These are phyloP conservation scores for Curvularia sp. DNA, from an alignment of 2,329 filamentous ascomycete species.

Conservation along the genomic window DNA sequence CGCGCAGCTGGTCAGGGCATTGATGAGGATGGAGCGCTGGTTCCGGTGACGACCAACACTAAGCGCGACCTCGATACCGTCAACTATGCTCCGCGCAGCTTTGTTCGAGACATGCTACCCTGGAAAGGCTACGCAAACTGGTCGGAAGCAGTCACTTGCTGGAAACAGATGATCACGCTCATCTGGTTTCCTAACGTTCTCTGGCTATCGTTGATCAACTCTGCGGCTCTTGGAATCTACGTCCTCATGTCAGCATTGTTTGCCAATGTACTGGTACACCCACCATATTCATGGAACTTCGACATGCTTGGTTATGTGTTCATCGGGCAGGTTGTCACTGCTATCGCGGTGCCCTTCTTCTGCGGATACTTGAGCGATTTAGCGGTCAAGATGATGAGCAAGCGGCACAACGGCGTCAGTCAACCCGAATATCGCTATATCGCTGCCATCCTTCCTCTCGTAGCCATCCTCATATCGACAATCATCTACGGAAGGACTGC, in stretches of 20 bases:
- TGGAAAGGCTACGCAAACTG: conserved; percentile 20
- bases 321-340: conserved; percentile 15
- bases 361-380: conserved; percentile 17
- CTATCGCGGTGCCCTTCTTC: conserved; percentile 19
- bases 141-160: conserved; percentile 17
- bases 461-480: conserved; percentile 15
- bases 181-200: conserved; percentile 24
- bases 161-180: conserved; percentile 22
- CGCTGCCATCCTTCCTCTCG: conserved; percentile 14
- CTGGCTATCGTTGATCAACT: conserved; percentile 15
- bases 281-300: conserved; percentile 20
- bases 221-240: conserved; percentile 19
- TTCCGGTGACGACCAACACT: conserved; percentile 18
- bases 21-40: conserved; percentile 16
- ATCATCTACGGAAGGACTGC: conserved; percentile 19
- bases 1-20: conserved; percentile 17
- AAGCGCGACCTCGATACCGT: conserved; percentile 13
- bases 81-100: conserved; percentile 15
- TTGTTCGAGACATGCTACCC: conserved; percentile 17
- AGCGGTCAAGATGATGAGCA: conserved; percentile 13
- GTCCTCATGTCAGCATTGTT: conserved; percentile 23
- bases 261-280: conserved; percentile 15
- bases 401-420: conserved; percentile 9
- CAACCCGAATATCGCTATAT: conserved; percentile 18
- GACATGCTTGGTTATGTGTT: conserved; percentile 20